Base-by-base conservation (phyloP, 768 basidiomycete genomes). In the Suillus clintonianus region DNA sequence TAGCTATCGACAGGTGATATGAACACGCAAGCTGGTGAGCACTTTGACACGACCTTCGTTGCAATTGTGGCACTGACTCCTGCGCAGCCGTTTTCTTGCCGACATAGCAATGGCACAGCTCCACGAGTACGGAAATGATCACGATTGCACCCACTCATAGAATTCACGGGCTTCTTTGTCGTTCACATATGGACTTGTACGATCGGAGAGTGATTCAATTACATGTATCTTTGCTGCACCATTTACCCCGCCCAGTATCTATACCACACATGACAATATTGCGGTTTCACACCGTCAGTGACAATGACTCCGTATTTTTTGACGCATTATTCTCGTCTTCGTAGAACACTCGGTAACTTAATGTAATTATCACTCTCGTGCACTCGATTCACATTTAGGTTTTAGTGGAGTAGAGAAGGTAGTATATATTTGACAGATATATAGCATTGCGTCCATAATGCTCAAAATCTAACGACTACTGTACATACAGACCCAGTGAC, bases 21-120 rank as follows among this genome's bases (percentile, higher is more conserved):
- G 84, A 62, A 76, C 60, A 41, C 81, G 10, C 86, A 94, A 81
- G 92, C 92, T 57, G 85, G 92, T 91, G 75, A 73, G 85, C 70
- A 51, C 37, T 67, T 56, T 7, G 50, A 43, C 8, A 51, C 63
- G 32, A 60, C 27, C 17, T 36, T 56, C 50, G 41, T 27, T 19
- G 3, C 62, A 30, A 62, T 27, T 47, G 32, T 53, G n/a, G 34
- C 60, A 50, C 66, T 67, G 43, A 69, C 58, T 42, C 51, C 37
- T 17, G 61, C 41, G n/a, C 66, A 87, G 87, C 86, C 59, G 77
- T 79, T 53, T 89, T 89, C 74, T 79, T 89, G 34, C 87, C 88
- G 14, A 89, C 88, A 71, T 85, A 74, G 83, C 62, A 34, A 39
- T 62, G 24, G 24, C 32, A 60, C 15, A 53, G 17, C 17, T 30